phyloP scores from a whole-genome alignment of 371 early-diverging fungal genomes.

The Lichtheimia hyalospora region DNA sequence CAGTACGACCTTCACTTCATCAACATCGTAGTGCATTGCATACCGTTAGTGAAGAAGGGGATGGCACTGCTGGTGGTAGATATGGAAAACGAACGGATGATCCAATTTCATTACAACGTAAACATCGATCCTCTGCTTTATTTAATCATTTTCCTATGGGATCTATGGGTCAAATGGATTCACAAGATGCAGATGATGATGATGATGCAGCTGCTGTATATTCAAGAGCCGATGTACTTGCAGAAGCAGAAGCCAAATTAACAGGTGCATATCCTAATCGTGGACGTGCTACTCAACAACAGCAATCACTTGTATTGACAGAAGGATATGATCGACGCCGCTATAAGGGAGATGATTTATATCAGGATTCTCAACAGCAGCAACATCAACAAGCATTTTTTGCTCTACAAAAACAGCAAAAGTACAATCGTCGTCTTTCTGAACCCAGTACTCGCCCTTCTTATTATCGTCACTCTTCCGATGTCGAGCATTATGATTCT shows the following conservation, averaged over 20 bases:
- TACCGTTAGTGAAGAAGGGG: slow-evolving; percentile 38
- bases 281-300: not conserved
- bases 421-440: slow-evolving; percentile 39
- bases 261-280: slow-evolving; percentile 22
- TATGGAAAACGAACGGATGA: not conserved
- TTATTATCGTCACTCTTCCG: slow-evolving; percentile 18
- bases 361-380: slow-evolving; percentile 3
- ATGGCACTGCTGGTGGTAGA: not conserved
- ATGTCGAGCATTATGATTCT: slow-evolving; percentile 11
- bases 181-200: slow-evolving; percentile 5
- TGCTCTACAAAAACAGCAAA: slow-evolving; percentile 8
- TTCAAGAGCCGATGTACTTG: slow-evolving; percentile 41
- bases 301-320: slow-evolving; percentile 2
- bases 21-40: slow-evolving; percentile 23
- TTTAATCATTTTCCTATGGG: slow-evolving; percentile 36
- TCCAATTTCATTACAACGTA: slow-evolving; percentile 15
- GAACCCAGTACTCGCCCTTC: slow-evolving; percentile 33
- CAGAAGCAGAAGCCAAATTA: slow-evolving; percentile 49
- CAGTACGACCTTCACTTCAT: not conserved
- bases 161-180: slow-evolving; percentile 1
- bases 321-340: not conserved
- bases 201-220: slow-evolving; percentile 20
- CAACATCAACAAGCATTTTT: slow-evolving; percentile 2
- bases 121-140: slow-evolving; percentile 33
- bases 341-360: not conserved